A percentile compares a stretch with the other conserved stretches of the same genome.
phyloP scores from a whole-genome alignment of 306 rosid genomes.

The Comarum palustre region DNA sequence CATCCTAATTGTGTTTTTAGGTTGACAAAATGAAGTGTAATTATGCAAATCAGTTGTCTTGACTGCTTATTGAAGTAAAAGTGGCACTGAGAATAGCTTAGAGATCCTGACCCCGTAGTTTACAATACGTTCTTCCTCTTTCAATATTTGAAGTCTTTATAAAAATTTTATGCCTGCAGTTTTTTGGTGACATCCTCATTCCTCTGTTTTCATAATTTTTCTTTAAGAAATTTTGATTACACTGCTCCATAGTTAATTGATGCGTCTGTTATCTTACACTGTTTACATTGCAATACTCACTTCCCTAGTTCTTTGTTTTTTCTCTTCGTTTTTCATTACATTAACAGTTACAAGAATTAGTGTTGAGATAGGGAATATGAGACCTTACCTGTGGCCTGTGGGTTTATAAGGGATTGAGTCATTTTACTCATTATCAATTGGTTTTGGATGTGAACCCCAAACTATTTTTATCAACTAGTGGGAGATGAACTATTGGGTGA shows the following conservation, averaged over 20 bases:
- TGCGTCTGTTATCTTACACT: neutral
- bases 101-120: neutral
- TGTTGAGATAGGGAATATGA: too few species aligned
- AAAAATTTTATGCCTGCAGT: neutral
- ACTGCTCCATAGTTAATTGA: neutral
- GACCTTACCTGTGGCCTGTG: too few species aligned
- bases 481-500: too few species aligned
- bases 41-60: slow-evolving; percentile 33
- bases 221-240: neutral
- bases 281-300: neutral
- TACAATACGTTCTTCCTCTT: neutral
- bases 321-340: neutral
- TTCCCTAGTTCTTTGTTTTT: neutral
- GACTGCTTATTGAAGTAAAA: slow-evolving; percentile 26
- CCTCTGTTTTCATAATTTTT: neutral
- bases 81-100: slow-evolving; percentile 9
- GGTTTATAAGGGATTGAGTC: too few species aligned
- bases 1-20: slow-evolving; percentile 39
- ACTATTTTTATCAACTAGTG: too few species aligned
- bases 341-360: too few species aligned
- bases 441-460: too few species aligned
- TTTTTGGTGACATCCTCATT: neutral
- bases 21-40: slow-evolving; percentile 42
- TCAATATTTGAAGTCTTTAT: neutral
- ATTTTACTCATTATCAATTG: too few species aligned